Conservation (phyloP, 1,284 basidiomycete species). For the Ustilago curta region DNA sequence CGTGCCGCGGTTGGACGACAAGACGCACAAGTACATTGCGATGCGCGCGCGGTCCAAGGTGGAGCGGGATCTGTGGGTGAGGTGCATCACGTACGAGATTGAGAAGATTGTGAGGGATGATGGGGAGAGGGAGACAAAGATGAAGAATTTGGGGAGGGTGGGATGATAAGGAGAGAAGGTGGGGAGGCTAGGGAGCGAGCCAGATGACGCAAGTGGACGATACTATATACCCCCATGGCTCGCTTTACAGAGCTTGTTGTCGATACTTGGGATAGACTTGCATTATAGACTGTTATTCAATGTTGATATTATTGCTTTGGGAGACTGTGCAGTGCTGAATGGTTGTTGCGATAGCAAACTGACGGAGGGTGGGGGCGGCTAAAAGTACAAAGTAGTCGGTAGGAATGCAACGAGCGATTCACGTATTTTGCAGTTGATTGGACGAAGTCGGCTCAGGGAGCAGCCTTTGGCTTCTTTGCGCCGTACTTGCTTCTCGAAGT, state of each 20-base stretch:
- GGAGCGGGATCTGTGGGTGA: constrained; percentile 88
- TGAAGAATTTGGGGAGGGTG: constrained; percentile 58
- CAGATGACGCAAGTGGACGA: too few species aligned
- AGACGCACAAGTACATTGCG: constrained; percentile 75
- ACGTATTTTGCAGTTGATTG: too few species aligned
- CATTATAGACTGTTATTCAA: background rate
- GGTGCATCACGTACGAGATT: constrained; percentile 84
- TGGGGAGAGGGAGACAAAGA: constrained; percentile 60
- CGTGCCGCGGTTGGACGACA: constrained; percentile 75
- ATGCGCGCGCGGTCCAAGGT: constrained; percentile 81
- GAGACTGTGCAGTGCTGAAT: background rate
- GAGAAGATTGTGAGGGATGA: constrained; percentile 75
- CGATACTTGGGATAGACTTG: background rate
- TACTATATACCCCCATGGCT: constrained; percentile 5
- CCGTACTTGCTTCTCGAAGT: constrained; percentile 92
- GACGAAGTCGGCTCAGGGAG: constrained; percentile 26
- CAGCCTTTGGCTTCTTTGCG: constrained; percentile 83
- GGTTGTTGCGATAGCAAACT: constrained; percentile 1
- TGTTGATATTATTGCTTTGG: background rate
- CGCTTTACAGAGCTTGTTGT: background rate
- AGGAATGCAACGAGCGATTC: too few species aligned
- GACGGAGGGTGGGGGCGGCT: background rate
- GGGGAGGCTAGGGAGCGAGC: too few species aligned
- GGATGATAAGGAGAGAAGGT: constrained; percentile 22
- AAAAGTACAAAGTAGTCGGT: constrained; percentile 20